Base-by-base conservation (phyloP, 2,329 filamentous ascomycete species). In the Fusarium coffeatum region DNA sequence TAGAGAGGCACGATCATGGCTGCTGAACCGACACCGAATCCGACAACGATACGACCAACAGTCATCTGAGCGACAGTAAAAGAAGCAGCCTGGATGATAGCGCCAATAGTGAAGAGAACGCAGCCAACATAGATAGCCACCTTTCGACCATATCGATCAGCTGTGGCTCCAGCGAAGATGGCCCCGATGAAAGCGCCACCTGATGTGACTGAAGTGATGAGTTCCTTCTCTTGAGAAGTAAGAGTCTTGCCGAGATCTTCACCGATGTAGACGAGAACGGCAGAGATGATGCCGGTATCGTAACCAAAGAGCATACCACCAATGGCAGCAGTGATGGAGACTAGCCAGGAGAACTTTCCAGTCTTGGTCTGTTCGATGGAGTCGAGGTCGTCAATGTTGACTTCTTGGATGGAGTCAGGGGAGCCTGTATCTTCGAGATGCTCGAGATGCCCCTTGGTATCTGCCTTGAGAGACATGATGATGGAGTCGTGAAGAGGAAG, bases 121-220 rank as follows among this genome's bases (percentile, higher is more conserved):
- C 75, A 77, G 16, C 75, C 75, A 10, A 73, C 68, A 46, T 77
- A 76, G 53, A 77, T 76, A 37, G 70, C 72, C 28, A 72, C 49
- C 45, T 76, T 77, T 34, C 75, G 67, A 0, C 75, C 75, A 40
- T 72, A 76, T 6, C 66, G 65, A 47, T 77, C 75, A 3, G 74
- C 75, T 6, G 72, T 68, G 1, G 67, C 51, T 27, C 75, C 75
- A 15, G 74, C 75, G 28, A 76, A 70, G n/a, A 76, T 69, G 28
- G 75, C 75, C 11, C 74, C 75, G 9, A 76, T 55, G 10, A 76
- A 72, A 18, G 74, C 75, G 42, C 75, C 74, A 2, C 81, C 84
- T 9, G 82, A 84, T 22, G 82, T 85, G 20, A 87, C 79, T 0
- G 85, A 86, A 1, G 85, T 87, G 37, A 87, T 81, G 28, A 87